Percentiles rank a stretch among this genome's conserved stretches.
These are phyloP conservation scores for Trypanosoma cruzi DNA, from an alignment of 208 protist species.

Conservation along the genomic window DNA sequence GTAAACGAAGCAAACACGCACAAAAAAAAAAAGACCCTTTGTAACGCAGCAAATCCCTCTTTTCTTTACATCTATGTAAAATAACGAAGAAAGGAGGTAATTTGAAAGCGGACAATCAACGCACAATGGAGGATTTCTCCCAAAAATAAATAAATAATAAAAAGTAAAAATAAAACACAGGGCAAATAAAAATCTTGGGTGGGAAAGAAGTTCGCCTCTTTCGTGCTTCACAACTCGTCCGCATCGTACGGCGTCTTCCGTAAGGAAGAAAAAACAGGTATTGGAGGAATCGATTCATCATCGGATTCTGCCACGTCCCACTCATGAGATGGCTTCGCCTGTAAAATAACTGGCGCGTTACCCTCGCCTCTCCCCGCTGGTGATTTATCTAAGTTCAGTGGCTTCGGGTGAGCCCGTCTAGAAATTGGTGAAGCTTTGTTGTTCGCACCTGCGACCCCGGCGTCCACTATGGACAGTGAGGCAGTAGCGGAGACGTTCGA, in stretches of 20 bases:
- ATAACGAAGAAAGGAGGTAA: neutral
- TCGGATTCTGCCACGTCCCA: slow-evolving; percentile 38
- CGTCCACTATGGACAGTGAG: neutral
- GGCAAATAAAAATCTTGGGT: no score
- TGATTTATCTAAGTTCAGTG: neutral
- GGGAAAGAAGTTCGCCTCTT: neutral
- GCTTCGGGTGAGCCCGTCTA: slow-evolving; percentile 27
- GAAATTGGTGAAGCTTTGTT: neutral
- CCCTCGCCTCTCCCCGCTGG: neutral
- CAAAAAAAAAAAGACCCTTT: neutral
- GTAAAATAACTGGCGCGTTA: slow-evolving; percentile 3
- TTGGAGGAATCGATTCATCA: slow-evolving; percentile 32
- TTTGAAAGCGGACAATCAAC: neutral
- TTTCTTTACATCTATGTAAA: neutral
- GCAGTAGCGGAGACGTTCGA: neutral
- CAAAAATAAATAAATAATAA: slow-evolving; percentile 3
- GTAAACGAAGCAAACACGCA: no score
- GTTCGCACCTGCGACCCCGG: neutral
- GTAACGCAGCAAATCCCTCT: neutral
- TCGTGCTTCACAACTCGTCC: slow-evolving; percentile 18
- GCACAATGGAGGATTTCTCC: neutral
- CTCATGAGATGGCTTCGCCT: slow-evolving; percentile 25
- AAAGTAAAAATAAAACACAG: slow-evolving; percentile 21
- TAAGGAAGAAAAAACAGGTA: neutral
- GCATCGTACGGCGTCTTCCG: slow-evolving; percentile 41